Evolutionary conservation across 164 flowering plant genomes (phyloP).

Genomic region (Sedum album): DNA sequence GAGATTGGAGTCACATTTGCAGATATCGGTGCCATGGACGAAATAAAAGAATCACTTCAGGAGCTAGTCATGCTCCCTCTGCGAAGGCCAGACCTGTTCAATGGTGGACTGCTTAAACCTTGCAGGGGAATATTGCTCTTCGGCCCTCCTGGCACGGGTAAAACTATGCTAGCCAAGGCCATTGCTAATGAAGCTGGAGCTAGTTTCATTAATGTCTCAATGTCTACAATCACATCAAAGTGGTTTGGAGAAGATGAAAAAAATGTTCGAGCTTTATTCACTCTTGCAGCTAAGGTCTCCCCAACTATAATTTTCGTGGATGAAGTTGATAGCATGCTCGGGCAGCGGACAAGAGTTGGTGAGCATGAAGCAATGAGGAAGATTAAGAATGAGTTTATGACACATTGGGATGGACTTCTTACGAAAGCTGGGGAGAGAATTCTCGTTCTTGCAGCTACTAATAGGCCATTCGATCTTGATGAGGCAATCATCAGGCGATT

Average conservation of each 20-base stretch:
- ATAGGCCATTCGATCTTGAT: slow-evolving; percentile 74
- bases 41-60: slow-evolving; percentile 46
- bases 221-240: slow-evolving; percentile 55
- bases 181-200: slow-evolving; percentile 64
- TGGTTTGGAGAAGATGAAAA: slow-evolving; percentile 62
- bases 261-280: slow-evolving; percentile 42
- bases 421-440: slow-evolving; percentile 55
- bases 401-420: slow-evolving; percentile 71
- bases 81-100: slow-evolving; percentile 49
- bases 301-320: slow-evolving; percentile 63
- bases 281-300: slow-evolving; percentile 46
- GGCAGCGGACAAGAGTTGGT: slow-evolving; percentile 45
- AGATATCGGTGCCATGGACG: slow-evolving; percentile 44
- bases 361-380: slow-evolving; percentile 54
- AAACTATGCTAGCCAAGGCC: slow-evolving; percentile 57
- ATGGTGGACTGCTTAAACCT: slow-evolving; percentile 47
- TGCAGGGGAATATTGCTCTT: slow-evolving; percentile 45
- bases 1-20: slow-evolving; percentile 43
- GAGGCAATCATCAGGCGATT: slow-evolving; percentile 77
- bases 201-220: slow-evolving; percentile 50
- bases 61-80: slow-evolving; percentile 56
- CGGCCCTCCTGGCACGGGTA: slow-evolving; percentile 62
- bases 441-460: slow-evolving; percentile 82
- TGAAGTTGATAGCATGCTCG: slow-evolving; percentile 77
- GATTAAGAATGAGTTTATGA: slow-evolving; percentile 56